Evolutionary conservation across 805 yeast species (phyloP).

Genomic region (Torulaspora maleeae): DNA sequence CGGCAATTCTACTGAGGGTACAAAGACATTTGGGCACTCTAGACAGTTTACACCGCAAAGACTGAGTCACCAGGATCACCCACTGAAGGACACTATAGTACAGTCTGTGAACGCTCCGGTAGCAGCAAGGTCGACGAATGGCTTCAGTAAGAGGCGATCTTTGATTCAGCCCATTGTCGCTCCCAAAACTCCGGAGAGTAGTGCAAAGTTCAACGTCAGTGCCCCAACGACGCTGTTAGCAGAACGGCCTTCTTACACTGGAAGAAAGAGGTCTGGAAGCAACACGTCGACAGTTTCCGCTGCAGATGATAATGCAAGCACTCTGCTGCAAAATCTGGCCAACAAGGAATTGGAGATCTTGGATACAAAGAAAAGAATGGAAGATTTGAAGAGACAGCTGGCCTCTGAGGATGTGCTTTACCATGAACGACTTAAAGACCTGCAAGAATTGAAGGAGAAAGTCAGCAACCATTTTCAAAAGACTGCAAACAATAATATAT

Average conservation of each 20-base stretch:
- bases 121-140: slow-evolving; percentile 12
- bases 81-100: slow-evolving; percentile 11
- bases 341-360: slow-evolving; percentile 63
- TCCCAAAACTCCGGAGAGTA: slow-evolving; percentile 17
- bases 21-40: slow-evolving; percentile 12
- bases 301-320: slow-evolving; percentile 42
- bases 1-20: neutral
- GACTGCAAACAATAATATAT: neutral
- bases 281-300: slow-evolving; percentile 17
- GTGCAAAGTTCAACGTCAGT: slow-evolving; percentile 1
- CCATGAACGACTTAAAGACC: slow-evolving; percentile 37
- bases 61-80: slow-evolving; percentile 19
- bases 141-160: slow-evolving; percentile 25
- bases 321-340: slow-evolving; percentile 56
- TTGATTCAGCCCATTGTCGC: slow-evolving; percentile 29
- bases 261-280: slow-evolving; percentile 25
- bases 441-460: slow-evolving; percentile 34
- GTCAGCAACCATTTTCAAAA: slow-evolving; percentile 19
- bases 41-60: slow-evolving; percentile 23
- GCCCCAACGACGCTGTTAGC: slow-evolving; percentile 7
- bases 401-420: slow-evolving; percentile 49
- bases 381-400: slow-evolving; percentile 43
- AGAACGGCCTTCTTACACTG: neutral
- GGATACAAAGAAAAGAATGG: slow-evolving; percentile 55
- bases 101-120: neutral